These are phyloP conservation scores for Neotropicomus parvogracilis DNA, from an alignment of 1,284 basidiomycete species.

Conservation along the genomic window DNA sequence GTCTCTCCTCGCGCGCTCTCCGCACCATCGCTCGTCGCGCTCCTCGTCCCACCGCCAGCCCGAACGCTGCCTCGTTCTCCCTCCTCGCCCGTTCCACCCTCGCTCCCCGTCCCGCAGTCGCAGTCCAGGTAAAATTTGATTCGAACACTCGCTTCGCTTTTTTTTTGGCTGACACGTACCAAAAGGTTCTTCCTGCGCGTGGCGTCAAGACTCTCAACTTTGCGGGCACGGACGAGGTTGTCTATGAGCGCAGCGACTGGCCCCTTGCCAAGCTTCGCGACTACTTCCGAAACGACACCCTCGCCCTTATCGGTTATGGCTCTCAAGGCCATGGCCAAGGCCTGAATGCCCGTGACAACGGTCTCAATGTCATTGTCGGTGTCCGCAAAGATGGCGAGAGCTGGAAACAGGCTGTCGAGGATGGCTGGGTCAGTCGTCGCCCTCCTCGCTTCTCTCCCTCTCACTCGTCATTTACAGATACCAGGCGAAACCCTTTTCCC, in stretches of 20 bases:
- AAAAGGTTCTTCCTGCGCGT: slow-evolving; percentile 44
- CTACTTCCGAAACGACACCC: slow-evolving; percentile 99
- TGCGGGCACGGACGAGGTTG: slow-evolving; percentile 91
- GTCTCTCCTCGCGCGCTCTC: slow-evolving; percentile 26
- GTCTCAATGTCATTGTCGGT: slow-evolving; percentile 97
- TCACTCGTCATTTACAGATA: slow-evolving; percentile 48
- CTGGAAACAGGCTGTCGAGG: slow-evolving; percentile 94
- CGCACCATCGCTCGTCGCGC: slow-evolving; percentile 23
- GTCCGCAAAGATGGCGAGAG: slow-evolving; percentile 95
- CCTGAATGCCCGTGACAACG: slow-evolving; percentile 98
- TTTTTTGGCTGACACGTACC: slow-evolving; percentile 12
- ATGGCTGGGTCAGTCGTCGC: slow-evolving; percentile 80
- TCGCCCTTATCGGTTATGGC: slow-evolving; percentile 98
- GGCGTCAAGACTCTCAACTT: slow-evolving; percentile 98
- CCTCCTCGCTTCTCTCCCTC: neutral
- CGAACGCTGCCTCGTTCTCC: slow-evolving; percentile 68
- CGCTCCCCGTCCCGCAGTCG: slow-evolving; percentile 38
- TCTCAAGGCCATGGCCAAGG: slow-evolving; percentile 99
- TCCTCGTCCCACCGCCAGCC: slow-evolving; percentile 12
- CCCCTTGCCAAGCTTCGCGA: slow-evolving; percentile 96
- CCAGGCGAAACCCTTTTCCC: slow-evolving; percentile 98
- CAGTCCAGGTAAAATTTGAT: slow-evolving; percentile 43
- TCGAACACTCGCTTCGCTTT: slow-evolving; percentile 2
- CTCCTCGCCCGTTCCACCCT: slow-evolving; percentile 56
- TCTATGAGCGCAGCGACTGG: slow-evolving; percentile 99